Conservation (phyloP, 352 stramenopile genomes). For the Pythium oligandrum region DNA sequence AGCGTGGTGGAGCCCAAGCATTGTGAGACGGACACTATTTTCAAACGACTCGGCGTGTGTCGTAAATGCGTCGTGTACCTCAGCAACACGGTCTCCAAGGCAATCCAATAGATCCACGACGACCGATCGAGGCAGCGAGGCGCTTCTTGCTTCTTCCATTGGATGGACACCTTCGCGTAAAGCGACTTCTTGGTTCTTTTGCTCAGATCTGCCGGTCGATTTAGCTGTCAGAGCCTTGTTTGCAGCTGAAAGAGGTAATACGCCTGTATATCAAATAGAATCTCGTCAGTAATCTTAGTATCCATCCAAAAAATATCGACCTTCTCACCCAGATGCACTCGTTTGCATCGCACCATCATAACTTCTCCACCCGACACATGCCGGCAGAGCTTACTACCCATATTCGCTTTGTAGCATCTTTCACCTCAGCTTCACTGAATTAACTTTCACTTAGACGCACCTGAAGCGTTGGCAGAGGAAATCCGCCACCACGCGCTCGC, state of each 20-base stretch:
- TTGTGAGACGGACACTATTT: constrained; percentile 23
- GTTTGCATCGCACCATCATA: constrained; percentile 42
- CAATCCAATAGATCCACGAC: constrained; percentile 59
- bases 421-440: too few relatives aligned
- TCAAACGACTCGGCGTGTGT: too few relatives aligned
- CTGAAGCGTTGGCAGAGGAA: constrained; percentile 63
- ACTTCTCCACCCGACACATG: constrained; percentile 50
- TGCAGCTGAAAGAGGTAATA: background rate
- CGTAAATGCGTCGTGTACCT: constrained; percentile 50
- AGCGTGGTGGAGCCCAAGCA: constrained; percentile 45
- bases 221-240: background rate
- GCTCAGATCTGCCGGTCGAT: background rate
- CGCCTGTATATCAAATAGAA: background rate
- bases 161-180: background rate
- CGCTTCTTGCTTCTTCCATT: background rate
- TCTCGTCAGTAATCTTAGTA: background rate
- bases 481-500: constrained; percentile 36
- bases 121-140: constrained; percentile 19
- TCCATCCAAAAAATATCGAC: background rate
- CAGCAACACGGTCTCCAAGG: constrained; percentile 51
- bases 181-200: too few relatives aligned
- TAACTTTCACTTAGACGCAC: constrained; percentile 9
- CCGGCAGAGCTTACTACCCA: constrained; percentile 22
- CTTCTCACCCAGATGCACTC: constrained; percentile 19
- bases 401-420: background rate